Percentiles rank a stretch among this genome's conserved stretches.
Evolutionary conservation across 768 basidiomycete genomes (phyloP).

Genomic region (Tephrocybe sp.): DNA sequence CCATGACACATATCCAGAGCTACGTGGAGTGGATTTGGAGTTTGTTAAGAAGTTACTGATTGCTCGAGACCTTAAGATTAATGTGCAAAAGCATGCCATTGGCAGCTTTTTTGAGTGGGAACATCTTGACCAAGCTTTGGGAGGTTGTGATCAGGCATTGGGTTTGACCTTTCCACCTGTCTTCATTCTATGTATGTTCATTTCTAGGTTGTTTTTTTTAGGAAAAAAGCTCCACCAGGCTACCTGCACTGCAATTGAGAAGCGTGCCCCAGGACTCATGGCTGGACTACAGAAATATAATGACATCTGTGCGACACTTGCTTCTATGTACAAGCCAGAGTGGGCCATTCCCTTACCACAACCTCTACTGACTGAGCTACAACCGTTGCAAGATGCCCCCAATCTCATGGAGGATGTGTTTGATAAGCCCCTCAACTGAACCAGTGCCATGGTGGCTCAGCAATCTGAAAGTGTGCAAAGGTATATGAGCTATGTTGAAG

Average conservation of each 20-base stretch:
- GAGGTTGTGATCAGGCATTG: conserved; percentile 27
- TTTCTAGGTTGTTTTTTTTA: conserved; percentile 1
- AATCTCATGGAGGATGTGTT: conserved; percentile 37
- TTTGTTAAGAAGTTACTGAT: conserved; percentile 32
- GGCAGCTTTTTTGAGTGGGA: conserved; percentile 39
- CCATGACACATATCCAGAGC: conserved; percentile 30
- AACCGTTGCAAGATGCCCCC: conserved; percentile 20
- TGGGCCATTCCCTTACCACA: conserved; percentile 33
- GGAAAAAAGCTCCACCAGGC: conserved; percentile 34
- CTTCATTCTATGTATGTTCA: neutral
- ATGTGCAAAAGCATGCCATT: conserved; percentile 33
- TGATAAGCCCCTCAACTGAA: conserved; percentile 23
- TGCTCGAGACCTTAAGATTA: conserved; percentile 35
- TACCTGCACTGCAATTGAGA: conserved; percentile 29
- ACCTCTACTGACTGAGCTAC: conserved; percentile 29
- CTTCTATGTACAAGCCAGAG: conserved; percentile 16
- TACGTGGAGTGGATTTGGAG: conserved; percentile 25
- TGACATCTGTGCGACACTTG: conserved; percentile 24
- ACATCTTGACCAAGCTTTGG: conserved; percentile 31
- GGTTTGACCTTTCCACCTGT: conserved; percentile 26
- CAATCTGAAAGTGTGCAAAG: conserved; percentile 21
- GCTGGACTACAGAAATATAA: conserved; percentile 29
- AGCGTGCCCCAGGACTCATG: conserved; percentile 28
- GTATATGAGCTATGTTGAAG: conserved; percentile 18
- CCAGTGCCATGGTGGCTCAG: conserved; percentile 30